Percentiles rank a stretch among this genome's conserved stretches.
Conservation (phyloP, 176 grass and related monocot species). For the Ananas comosus region DNA sequence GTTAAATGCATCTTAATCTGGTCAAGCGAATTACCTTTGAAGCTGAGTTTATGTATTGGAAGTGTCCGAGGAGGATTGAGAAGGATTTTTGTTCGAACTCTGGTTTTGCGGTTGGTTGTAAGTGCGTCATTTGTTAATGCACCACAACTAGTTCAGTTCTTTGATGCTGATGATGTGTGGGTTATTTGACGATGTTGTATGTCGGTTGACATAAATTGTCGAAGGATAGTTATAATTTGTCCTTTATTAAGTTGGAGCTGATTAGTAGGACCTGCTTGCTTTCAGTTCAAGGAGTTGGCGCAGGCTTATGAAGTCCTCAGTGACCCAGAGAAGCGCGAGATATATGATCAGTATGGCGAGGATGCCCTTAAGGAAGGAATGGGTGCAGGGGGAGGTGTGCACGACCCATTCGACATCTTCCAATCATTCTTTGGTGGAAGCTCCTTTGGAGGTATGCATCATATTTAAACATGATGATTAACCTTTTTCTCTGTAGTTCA, state of each 20-base stretch:
- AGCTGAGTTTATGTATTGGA: too few species aligned
- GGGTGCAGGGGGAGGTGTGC: conserved; percentile 46
- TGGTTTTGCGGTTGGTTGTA: too few species aligned
- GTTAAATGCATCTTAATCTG: too few species aligned
- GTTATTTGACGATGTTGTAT: background rate
- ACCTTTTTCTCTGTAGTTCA: background rate
- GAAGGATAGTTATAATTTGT: background rate
- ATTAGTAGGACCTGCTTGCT: background rate
- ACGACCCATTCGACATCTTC: conserved; percentile 89
- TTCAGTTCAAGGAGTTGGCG: conserved; percentile 91
- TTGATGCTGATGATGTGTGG: too few species aligned
- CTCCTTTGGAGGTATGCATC: conserved; percentile 57
- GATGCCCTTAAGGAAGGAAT: conserved; percentile 95
- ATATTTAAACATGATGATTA: background rate
- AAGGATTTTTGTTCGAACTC: too few species aligned
- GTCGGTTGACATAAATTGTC: background rate
- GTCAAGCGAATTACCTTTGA: too few species aligned
- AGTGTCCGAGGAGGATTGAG: too few species aligned
- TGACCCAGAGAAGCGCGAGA: conserved; percentile 75
- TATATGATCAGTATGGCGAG: conserved; percentile 88
- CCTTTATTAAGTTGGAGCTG: background rate
- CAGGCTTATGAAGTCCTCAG: conserved; percentile 89
- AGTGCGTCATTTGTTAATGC: too few species aligned
- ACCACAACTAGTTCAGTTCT: too few species aligned
- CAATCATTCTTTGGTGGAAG: conserved; percentile 67